Percentiles rank a stretch among this genome's conserved stretches.
These are phyloP conservation scores for Penicillium digitatum DNA, from an alignment of 2,329 filamentous ascomycete species.

Conservation along the genomic window DNA sequence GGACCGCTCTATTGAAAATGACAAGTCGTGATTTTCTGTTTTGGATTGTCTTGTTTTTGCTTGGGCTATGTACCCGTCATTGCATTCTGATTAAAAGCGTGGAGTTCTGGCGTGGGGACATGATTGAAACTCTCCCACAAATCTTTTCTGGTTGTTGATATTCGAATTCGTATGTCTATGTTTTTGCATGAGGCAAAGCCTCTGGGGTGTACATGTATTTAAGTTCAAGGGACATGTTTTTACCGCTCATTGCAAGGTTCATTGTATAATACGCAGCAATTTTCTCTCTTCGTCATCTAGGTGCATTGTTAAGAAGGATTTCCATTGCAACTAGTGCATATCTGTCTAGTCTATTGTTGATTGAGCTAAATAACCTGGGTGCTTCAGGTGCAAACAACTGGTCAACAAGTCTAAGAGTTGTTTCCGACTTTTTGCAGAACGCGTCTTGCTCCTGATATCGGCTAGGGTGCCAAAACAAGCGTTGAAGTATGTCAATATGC, in stretches of 20 bases:
- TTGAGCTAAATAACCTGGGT: not conserved
- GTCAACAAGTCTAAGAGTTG: no score
- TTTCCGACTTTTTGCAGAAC: not conserved
- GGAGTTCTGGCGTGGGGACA: slow-evolving; percentile 22
- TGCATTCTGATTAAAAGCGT: slow-evolving; percentile 22
- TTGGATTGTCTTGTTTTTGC: not conserved
- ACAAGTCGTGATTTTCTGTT: slow-evolving; percentile 20
- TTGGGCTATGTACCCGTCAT: not conserved
- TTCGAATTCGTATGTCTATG: slow-evolving; percentile 14
- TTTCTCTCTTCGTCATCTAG: not conserved
- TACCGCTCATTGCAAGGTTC: slow-evolving; percentile 3
- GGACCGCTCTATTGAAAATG: slow-evolving; percentile 26
- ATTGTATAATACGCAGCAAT: slow-evolving; percentile 20
- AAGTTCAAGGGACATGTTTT: not conserved
- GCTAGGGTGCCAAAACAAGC: not conserved
- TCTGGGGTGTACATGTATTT: slow-evolving; percentile 13
- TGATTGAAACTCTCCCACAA: slow-evolving; percentile 22
- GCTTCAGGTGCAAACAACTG: not conserved
- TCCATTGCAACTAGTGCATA: not conserved
- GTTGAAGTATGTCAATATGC: not conserved
- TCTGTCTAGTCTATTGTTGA: not conserved
- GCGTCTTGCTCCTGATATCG: not conserved
- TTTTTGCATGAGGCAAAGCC: slow-evolving; percentile 10
- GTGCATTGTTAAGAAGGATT: not conserved
- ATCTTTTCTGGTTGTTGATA: slow-evolving; percentile 5